phyloP scores from a whole-genome alignment of 2,329 filamentous ascomycete genomes.

The Colletotrichum acutatum region DNA sequence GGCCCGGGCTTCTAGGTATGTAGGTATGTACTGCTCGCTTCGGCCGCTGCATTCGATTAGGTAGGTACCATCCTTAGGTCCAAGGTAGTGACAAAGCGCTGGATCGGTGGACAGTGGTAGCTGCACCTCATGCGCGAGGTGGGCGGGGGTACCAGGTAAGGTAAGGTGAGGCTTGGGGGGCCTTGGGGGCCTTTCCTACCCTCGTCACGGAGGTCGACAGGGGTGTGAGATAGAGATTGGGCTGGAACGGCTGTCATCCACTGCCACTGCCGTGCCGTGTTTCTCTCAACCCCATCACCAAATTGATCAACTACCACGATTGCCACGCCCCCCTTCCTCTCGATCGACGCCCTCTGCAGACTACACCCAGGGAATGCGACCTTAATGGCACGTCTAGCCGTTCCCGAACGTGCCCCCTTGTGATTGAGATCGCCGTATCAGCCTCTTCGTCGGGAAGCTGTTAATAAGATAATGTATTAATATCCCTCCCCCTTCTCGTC shows the following conservation, averaged over 20 bases:
- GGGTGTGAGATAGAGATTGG: neutral
- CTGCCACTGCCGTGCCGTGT: neutral
- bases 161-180: neutral
- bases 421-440: constrained; percentile 11
- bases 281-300: neutral
- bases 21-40: neutral
- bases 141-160: neutral
- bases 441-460: constrained; percentile 15
- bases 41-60: constrained; percentile 1
- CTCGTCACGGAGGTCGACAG: neutral
- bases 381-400: constrained; percentile 31
- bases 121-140: neutral
- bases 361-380: constrained; percentile 24
- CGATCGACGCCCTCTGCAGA: constrained; percentile 10
- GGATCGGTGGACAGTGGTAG: no score
- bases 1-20: neutral
- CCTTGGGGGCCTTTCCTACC: neutral
- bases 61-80: no score
- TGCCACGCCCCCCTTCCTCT: neutral
- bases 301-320: neutral
- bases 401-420: neutral
- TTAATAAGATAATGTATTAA: constrained; percentile 28
- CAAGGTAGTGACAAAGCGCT: no score
- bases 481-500: constrained; percentile 1
- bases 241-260: neutral